Evolutionary conservation across 331 rosid genomes (phyloP), one percentile per base, ranked within the genome.

Genomic region (Quercus phellos): DNA sequence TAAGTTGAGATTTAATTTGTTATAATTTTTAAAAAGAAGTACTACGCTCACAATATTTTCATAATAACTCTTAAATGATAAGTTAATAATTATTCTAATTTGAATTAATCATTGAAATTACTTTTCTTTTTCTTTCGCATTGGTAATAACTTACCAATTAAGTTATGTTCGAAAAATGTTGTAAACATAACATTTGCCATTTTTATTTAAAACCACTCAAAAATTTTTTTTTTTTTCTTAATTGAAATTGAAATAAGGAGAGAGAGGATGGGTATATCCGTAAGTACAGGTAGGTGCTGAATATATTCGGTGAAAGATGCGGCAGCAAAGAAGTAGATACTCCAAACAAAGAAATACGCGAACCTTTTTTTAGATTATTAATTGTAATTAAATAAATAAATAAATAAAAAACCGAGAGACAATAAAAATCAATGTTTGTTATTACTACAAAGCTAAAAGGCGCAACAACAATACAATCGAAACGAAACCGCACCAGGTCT

Each of bases 231-330:
- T 35, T 38, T 38, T 38, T 38, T 7, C 43, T 38, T 8, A 54
- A 43, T 56, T 38, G 46, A 50, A 21, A 51, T 5, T 10, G 58
- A 12, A 6, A 70, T 1, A 0, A 17, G 2, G 30, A 34, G 67
- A 24, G 0, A 32, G 3, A 6, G 8, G 2, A 60, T 73, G 80
- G 85, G 74, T 2, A 10, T 12, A 27, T 38, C 10, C 16, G 88
- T 75, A 82, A 74, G 10, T 32, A 13, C 16, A 4, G 24, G 64
- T 12, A 21, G 55, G 69, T 22, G 64, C 51, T 10, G 21, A 10
- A 26, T 27, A 76, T 74, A 85, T 89, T 87, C 85, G 76, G 76
- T 8, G 51, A 27, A 82, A 82, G 84, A 78, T 82, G 76, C 88
- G 72, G 43, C 55, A 50, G 74, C 17, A 26, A 58, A 9, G 63